Base-by-base conservation (phyloP, 1,284 basidiomycete species). In the Exobasidium rhododendri region DNA sequence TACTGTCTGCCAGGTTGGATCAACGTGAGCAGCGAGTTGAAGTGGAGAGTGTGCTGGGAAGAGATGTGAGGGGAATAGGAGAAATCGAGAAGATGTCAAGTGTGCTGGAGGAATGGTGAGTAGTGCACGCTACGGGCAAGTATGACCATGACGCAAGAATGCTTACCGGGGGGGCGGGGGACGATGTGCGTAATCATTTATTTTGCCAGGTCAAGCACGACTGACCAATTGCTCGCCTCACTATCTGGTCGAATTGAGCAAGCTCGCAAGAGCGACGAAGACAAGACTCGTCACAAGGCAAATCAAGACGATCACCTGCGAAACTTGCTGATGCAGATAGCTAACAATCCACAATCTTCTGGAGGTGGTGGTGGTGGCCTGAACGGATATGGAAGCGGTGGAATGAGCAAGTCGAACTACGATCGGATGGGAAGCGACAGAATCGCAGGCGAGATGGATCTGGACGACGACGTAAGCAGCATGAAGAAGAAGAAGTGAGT, bases 1-100 rank as follows among this genome's bases (percentile, higher is more conserved):
- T 97, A 52, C 84, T 97, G 44, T 86, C 86, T 49, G 94, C 91
- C 11, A 92, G 91, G 73, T 87, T 98, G 54, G 91, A 97, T 80
- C 93, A 97, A 81, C 90, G 90, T 74, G 85, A 89, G 68, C 85
- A 87, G 63, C 86, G 91, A 65, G 84, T 97, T 63, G 89, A 94
- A 77, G 87, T 97, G 30, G 90, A 94, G 78, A 91, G 90, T 74
- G 91, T 89, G 0, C 87, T 92, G 82, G 94, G 94, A 0, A 83
- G 94, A 51, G 94, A 97, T 81, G 82, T 97, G 57, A 56, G 24
- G 14, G 60, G 59, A 7, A 13, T 32, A 32, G 60, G 24, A 43
- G 60, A 62, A 43, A 17, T 62, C 20, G 11, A 7, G 28, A 29
- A 51, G 24, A 28, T 62, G 26, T 47, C 56, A 17, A n/a, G 4